These are phyloP conservation scores for Coemansia aciculifera DNA, from an alignment of 192 early-diverging fungal species.

Conservation along the genomic window DNA sequence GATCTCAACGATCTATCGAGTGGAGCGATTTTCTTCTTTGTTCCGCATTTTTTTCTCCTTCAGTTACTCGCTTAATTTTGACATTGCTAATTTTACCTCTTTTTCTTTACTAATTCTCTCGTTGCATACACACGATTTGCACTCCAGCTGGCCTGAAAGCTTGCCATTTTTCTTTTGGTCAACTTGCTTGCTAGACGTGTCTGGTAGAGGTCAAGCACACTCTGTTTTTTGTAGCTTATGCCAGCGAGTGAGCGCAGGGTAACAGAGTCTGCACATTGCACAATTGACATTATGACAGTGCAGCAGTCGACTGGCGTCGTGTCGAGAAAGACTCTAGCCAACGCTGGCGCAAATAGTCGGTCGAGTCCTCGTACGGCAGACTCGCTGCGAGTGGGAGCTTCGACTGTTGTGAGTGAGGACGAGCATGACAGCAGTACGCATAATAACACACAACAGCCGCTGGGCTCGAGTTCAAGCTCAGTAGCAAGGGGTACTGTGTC, in stretches of 20 bases:
- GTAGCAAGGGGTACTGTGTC: not conserved
- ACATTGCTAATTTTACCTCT: not conserved
- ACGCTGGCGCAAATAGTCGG: not conserved
- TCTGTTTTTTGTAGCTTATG: slow-evolving; percentile 22
- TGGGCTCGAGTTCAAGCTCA: not conserved
- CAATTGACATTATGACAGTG: slow-evolving; percentile 37
- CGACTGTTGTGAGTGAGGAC: not conserved
- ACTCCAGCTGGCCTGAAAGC: not conserved
- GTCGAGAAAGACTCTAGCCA: not conserved
- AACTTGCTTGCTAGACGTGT: not conserved
- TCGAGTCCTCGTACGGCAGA: not conserved
- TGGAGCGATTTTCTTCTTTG: not conserved
- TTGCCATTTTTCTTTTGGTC: not conserved
- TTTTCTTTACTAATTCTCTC: not conserved
- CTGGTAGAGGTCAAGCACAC: not conserved
- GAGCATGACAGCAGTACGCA: not conserved
- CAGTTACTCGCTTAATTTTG: not conserved
- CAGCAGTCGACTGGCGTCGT: slow-evolving; percentile 7
- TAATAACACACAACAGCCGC: not conserved
- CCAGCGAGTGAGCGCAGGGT: slow-evolving; percentile 14
- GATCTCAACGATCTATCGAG: not conserved
- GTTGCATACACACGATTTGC: not conserved
- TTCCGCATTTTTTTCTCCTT: not conserved
- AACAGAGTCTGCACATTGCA: slow-evolving; percentile 26
- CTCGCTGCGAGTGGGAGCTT: not conserved